Evolutionary conservation across 2,329 filamentous ascomycete species (phyloP).

Genomic region (Diaporthe citrichinensis): DNA sequence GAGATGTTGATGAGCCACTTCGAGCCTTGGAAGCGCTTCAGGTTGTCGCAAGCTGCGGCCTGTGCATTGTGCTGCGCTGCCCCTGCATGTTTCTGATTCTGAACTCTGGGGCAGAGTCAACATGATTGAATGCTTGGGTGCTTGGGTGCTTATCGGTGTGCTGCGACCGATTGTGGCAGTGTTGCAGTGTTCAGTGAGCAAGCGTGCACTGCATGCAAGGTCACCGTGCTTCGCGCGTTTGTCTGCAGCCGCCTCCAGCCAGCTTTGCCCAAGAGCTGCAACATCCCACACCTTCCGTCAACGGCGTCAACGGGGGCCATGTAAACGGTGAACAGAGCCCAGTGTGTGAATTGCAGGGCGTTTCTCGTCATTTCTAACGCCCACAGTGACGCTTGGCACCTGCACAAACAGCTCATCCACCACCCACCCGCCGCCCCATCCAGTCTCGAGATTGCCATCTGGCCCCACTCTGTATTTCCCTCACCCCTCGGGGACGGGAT

Average conservation of each 20-base stretch:
- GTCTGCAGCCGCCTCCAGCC: neutral
- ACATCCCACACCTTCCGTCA: slow-evolving; percentile 10
- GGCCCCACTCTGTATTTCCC: slow-evolving; percentile 30
- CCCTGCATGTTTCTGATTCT: slow-evolving; percentile 30
- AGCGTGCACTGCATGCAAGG: slow-evolving; percentile 7
- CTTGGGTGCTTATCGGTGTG: slow-evolving; percentile 13
- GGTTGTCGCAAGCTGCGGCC: slow-evolving; percentile 29
- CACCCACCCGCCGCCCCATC: slow-evolving; percentile 19
- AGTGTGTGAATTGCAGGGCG: slow-evolving; percentile 21
- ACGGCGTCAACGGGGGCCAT: slow-evolving; percentile 7
- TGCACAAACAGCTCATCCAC: slow-evolving; percentile 39
- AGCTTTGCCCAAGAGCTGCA: slow-evolving; percentile 20
- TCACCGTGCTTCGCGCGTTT: slow-evolving; percentile 7
- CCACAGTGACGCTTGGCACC: slow-evolving; percentile 29
- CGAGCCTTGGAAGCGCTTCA: slow-evolving; percentile 24
- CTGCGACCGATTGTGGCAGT: slow-evolving; percentile 15
- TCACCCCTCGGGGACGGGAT: slow-evolving; percentile 9
- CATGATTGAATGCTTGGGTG: neutral
- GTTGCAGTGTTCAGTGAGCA: slow-evolving; percentile 14
- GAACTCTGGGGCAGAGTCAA: neutral
- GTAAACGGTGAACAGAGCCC: slow-evolving; percentile 15
- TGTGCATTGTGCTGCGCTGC: slow-evolving; percentile 7
- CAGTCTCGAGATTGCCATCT: slow-evolving; percentile 27
- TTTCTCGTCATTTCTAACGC: slow-evolving; percentile 30
- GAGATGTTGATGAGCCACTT: slow-evolving; percentile 19